Percentiles rank a stretch among this genome's conserved stretches.
These are phyloP conservation scores for Nitzschia sp. DNA, from an alignment of 108 stramenopile species.

Conservation along the genomic window DNA sequence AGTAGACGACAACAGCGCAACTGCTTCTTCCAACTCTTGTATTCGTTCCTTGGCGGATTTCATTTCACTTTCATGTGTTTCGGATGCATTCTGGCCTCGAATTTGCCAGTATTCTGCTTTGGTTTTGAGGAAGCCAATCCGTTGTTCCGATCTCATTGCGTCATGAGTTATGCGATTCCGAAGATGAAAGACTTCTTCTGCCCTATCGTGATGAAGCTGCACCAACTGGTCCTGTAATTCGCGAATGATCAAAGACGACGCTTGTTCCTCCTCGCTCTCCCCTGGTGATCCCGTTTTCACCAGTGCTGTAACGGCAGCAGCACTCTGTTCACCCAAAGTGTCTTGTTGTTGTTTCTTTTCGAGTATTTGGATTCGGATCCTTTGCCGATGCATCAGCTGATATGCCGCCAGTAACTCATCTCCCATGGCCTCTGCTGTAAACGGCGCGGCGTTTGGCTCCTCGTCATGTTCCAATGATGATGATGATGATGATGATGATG, in stretches of 20 bases:
- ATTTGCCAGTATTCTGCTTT: not conserved
- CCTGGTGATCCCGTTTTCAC: not conserved
- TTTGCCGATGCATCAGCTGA: conserved; percentile 11
- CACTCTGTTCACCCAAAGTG: too few relatives aligned
- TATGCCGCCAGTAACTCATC: conserved; percentile 11
- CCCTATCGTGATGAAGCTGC: not conserved
- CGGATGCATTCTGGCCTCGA: not conserved
- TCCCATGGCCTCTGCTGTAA: not conserved
- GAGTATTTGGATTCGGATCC: conserved; percentile 1
- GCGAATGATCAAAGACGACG: not conserved
- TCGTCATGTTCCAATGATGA: conserved; percentile 12
- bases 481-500: not conserved
- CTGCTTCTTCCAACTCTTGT: conserved; percentile 1
- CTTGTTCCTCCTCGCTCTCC: not conserved
- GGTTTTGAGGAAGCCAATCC: not conserved
- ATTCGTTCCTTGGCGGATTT: not conserved
- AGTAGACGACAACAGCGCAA: too few relatives aligned
- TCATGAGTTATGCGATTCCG: conserved; percentile 6
- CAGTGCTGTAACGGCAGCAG: not conserved
- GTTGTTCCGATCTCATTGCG: not conserved
- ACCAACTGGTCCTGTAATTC: not conserved
- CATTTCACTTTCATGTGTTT: not conserved
- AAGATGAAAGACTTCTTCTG: not conserved
- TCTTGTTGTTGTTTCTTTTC: not conserved
- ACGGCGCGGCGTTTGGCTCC: not conserved